phyloP scores from a whole-genome alignment of 257 asterid genomes.

The Leonotis leonurus region DNA sequence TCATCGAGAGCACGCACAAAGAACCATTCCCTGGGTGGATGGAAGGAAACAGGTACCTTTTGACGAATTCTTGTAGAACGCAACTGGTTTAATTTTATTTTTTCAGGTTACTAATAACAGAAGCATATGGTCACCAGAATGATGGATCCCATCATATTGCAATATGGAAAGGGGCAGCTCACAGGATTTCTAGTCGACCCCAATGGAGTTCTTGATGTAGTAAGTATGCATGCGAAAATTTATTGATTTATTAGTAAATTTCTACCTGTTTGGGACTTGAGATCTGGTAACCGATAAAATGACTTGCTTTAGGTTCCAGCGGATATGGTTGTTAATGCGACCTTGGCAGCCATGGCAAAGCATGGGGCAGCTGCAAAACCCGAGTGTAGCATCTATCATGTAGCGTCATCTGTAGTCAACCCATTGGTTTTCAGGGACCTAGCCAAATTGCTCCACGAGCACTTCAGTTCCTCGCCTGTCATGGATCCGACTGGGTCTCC shows the following conservation, averaged over 20 bases:
- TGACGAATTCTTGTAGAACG: not conserved
- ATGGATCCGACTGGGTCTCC: slow-evolving; percentile 65
- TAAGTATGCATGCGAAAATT: slow-evolving; percentile 38
- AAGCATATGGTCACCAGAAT: slow-evolving; percentile 41
- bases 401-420: slow-evolving; percentile 85
- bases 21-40: slow-evolving; percentile 99
- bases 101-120: not conserved
- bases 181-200: slow-evolving; percentile 92
- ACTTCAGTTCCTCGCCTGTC: slow-evolving; percentile 63
- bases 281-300: not conserved
- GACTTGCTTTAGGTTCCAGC: slow-evolving; percentile 68
- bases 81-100: not conserved
- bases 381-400: slow-evolving; percentile 36
- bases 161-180: slow-evolving; percentile 88
- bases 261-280: not conserved
- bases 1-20: slow-evolving; percentile 86
- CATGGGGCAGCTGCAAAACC: slow-evolving; percentile 60
- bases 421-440: slow-evolving; percentile 72
- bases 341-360: slow-evolving; percentile 94
- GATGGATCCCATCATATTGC: slow-evolving; percentile 94
- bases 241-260: no score
- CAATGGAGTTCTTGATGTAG: slow-evolving; percentile 90
- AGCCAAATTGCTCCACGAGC: slow-evolving; percentile 55
- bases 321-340: slow-evolving; percentile 94
- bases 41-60: slow-evolving; percentile 84